Base-by-base conservation (phyloP, 2,329 filamentous ascomycete genomes). In the Aureobasidium sp. region DNA sequence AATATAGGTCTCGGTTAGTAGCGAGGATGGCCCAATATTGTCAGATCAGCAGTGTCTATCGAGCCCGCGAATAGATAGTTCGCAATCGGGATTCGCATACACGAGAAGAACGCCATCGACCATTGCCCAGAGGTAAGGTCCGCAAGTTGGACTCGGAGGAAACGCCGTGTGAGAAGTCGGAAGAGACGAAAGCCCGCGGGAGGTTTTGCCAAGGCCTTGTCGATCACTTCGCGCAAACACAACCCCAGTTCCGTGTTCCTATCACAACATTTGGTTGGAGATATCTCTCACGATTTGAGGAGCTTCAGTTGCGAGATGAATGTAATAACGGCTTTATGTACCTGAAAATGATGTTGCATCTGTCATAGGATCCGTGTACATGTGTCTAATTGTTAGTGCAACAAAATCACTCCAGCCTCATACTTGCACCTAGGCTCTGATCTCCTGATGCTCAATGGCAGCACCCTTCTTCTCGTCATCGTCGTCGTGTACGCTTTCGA, bases 221-320 rank as follows among this genome's bases (percentile, higher is more conserved):
- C 32, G 32, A 34, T 34, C 32, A 10, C 12, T 46, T 20, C 12
- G 20, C 42, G 20, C 86, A 68, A 79, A 20, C 42, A 23, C 42
- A 46, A 34, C 32, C 32, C 32, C 12, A 1, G 20, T 20, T 34
- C 32, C 9, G 10, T 20, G 20, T 20, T 20, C 20, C 20, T 20
- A 20, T 20, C 20, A 20, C 20, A 20, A 20, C 20, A 20, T 20
- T 20, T 20, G 20, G 20, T 20, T 20, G 20, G 20, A 20, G 20
- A 20, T 20, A 20, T 1, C 2, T 3, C 32, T 34, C 32, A 10
- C 32, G 32, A 10, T 34, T 34, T 34, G 32, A 10, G 2, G 32
- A 10, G 2, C 32, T 9, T 34, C 8, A 34, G 12, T 10, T 9
- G 9, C 12, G 32, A 34, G 32, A 10, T 34, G 32, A 2, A 10